Conservation (phyloP, 164 flowering plant genomes). For the Chloranthus sessilifolius region DNA sequence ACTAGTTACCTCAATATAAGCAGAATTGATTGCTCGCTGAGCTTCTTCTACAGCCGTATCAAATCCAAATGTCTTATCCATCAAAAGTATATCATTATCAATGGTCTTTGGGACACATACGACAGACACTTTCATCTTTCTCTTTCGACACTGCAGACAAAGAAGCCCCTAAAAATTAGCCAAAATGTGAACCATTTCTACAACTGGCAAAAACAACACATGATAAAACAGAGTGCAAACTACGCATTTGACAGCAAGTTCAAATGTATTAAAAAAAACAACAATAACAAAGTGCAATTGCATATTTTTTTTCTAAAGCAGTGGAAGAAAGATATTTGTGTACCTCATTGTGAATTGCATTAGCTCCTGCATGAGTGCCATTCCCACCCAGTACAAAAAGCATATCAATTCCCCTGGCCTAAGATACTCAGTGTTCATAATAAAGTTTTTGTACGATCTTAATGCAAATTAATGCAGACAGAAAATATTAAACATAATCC, state of each 20-base stretch:
- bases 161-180: no score
- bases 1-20: conserved; percentile 37
- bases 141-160: conserved; percentile 32
- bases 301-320: no score
- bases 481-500: no score
- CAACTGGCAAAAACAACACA: no score
- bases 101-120: conserved; percentile 46
- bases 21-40: conserved; percentile 46
- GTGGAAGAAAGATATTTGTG: background rate
- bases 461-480: no score
- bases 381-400: conserved; percentile 41
- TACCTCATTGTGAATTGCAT: conserved; percentile 46
- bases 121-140: conserved; percentile 37
- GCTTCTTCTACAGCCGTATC: conserved; percentile 51
- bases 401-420: conserved; percentile 41
- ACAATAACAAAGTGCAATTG: no score
- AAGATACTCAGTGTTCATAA: conserved; percentile 1
- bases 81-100: conserved; percentile 42
- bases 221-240: no score
- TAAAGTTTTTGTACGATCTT: background rate
- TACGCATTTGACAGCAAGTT: no score
- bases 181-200: no score
- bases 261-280: no score
- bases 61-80: conserved; percentile 52
- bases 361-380: conserved; percentile 49